phyloP scores from a whole-genome alignment of 2,329 filamentous ascomycete species.

The Alternaria atra region DNA sequence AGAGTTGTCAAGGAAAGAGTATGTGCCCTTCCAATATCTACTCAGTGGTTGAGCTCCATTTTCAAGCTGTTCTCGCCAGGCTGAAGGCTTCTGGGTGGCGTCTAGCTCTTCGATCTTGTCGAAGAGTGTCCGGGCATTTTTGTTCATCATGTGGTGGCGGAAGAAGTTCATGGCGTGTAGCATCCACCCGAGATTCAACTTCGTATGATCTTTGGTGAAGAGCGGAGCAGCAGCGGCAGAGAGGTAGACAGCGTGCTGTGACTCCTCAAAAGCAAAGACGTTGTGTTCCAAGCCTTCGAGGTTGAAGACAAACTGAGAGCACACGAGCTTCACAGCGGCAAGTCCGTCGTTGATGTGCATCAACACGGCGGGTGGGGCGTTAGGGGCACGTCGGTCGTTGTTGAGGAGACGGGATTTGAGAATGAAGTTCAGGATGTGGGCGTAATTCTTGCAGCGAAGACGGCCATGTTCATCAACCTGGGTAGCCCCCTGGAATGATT shows the following conservation, averaged over 20 bases:
- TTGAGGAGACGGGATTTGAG: slow-evolving; percentile 39
- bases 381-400: slow-evolving; percentile 32
- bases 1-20: slow-evolving; percentile 51
- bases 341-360: slow-evolving; percentile 25
- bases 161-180: slow-evolving; percentile 64
- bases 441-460: slow-evolving; percentile 48
- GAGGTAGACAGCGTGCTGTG: slow-evolving; percentile 58
- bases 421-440: slow-evolving; percentile 43
- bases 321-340: slow-evolving; percentile 46
- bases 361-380: slow-evolving; percentile 8
- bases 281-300: slow-evolving; percentile 20
- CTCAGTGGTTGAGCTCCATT: slow-evolving; percentile 50
- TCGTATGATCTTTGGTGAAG: slow-evolving; percentile 40
- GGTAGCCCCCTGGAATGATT: slow-evolving; percentile 42
- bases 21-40: slow-evolving; percentile 62
- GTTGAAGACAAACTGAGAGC: slow-evolving; percentile 43
- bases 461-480: slow-evolving; percentile 26
- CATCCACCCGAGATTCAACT: slow-evolving; percentile 58
- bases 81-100: slow-evolving; percentile 51
- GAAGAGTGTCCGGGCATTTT: slow-evolving; percentile 51
- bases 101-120: slow-evolving; percentile 49
- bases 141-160: slow-evolving; percentile 58
- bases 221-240: slow-evolving; percentile 47
- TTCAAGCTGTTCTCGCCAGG: slow-evolving; percentile 52
- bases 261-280: slow-evolving; percentile 54